These are phyloP conservation scores for Fulvia fulva DNA, from an alignment of 2,329 filamentous ascomycete species.

Conservation along the genomic window DNA sequence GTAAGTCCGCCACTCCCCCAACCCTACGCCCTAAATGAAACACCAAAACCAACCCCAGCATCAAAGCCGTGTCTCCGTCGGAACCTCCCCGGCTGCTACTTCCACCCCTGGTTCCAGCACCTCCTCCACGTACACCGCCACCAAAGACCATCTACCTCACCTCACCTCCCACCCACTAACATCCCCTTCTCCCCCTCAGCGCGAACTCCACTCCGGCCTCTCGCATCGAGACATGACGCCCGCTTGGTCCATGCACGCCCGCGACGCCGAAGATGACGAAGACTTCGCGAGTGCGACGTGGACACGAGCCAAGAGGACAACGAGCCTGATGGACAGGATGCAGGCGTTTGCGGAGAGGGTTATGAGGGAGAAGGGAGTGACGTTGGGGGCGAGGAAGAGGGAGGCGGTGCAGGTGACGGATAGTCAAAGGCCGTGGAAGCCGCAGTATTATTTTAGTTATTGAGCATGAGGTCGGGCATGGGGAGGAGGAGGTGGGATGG, in stretches of 20 bases:
- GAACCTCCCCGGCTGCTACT: slow-evolving; percentile 1
- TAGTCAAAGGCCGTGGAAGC: slow-evolving; percentile 26
- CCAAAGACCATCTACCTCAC: background rate
- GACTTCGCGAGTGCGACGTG: slow-evolving; percentile 8
- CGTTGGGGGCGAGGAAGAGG: slow-evolving; percentile 6
- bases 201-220: slow-evolving; percentile 16
- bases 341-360: slow-evolving; percentile 15
- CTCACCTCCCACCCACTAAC: background rate
- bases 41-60: too few species aligned
- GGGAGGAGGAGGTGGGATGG: background rate
- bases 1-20: too few species aligned
- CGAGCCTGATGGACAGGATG: slow-evolving; percentile 11
- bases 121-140: background rate
- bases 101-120: slow-evolving; percentile 1
- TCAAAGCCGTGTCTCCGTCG: slow-evolving; percentile 6
- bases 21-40: too few species aligned
- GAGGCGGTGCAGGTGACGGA: slow-evolving; percentile 9
- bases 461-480: background rate
- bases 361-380: slow-evolving; percentile 8
- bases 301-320: background rate
- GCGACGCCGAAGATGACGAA: background rate
- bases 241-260: slow-evolving; percentile 13
- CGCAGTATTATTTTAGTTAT: slow-evolving; percentile 18
- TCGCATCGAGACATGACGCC: slow-evolving; percentile 17
- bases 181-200: slow-evolving; percentile 5